Conservation (phyloP, 495 filamentous ascomycete genomes). For the Penicillium alfredii region DNA sequence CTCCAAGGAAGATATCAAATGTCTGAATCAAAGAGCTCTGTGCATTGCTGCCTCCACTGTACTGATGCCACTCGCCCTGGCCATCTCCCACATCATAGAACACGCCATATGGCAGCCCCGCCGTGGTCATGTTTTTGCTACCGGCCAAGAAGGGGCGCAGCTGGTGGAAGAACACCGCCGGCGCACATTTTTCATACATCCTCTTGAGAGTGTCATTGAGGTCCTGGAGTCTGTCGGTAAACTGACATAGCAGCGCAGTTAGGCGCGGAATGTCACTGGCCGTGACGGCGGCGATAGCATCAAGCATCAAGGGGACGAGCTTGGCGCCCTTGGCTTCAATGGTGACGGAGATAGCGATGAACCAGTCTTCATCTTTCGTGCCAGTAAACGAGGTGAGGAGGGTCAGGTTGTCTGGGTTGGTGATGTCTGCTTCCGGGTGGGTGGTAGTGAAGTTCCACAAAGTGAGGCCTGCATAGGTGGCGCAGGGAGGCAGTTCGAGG, state of each 20-base stretch:
- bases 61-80: slow-evolving; percentile 63
- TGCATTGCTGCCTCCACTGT: slow-evolving; percentile 86
- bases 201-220: slow-evolving; percentile 64
- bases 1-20: slow-evolving; percentile 81
- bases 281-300: slow-evolving; percentile 67
- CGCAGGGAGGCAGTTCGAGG: slow-evolving; percentile 84
- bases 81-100: slow-evolving; percentile 78
- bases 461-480: slow-evolving; percentile 83
- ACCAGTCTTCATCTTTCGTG: slow-evolving; percentile 94
- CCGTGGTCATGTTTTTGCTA: slow-evolving; percentile 92
- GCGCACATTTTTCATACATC: slow-evolving; percentile 86
- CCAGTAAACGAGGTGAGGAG: slow-evolving; percentile 84
- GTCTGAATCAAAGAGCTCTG: slow-evolving; percentile 93
- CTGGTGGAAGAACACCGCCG: slow-evolving; percentile 81
- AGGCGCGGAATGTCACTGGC: slow-evolving; percentile 59
- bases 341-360: slow-evolving; percentile 89
- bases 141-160: slow-evolving; percentile 91
- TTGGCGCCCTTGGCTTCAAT: slow-evolving; percentile 88
- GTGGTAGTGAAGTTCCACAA: slow-evolving; percentile 90
- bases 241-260: slow-evolving; percentile 59
- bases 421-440: slow-evolving; percentile 63
- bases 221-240: slow-evolving; percentile 77
- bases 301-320: slow-evolving; percentile 76
- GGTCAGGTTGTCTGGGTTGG: slow-evolving; percentile 75
- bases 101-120: slow-evolving; percentile 80